These are phyloP conservation scores for Linum tenue DNA, from an alignment of 345 rosid species.

Conservation along the genomic window DNA sequence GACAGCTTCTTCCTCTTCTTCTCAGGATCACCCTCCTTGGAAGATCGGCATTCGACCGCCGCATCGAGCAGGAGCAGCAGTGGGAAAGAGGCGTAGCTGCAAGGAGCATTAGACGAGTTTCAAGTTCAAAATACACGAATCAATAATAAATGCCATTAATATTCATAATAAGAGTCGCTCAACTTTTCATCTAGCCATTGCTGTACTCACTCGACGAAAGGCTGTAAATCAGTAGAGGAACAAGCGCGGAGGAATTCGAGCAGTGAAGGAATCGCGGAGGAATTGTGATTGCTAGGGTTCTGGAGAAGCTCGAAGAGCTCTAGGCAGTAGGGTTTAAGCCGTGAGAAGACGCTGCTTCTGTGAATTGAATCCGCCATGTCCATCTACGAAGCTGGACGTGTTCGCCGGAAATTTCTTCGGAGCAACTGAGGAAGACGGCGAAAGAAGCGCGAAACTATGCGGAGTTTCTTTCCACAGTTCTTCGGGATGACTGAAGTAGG, in stretches of 20 bases:
- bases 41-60: conserved; percentile 50
- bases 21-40: conserved; percentile 18
- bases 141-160: neutral
- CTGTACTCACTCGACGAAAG: conserved; percentile 60
- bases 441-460: neutral
- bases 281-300: conserved; percentile 36
- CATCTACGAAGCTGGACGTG: neutral
- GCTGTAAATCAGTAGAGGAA: conserved; percentile 48
- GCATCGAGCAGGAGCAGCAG: conserved; percentile 74
- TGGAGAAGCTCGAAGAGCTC: conserved; percentile 60
- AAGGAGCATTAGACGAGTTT: conserved; percentile 1
- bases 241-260: conserved; percentile 43
- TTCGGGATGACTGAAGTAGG: neutral
- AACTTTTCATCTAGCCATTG: neutral
- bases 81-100: conserved; percentile 75
- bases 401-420: neutral
- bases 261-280: conserved; percentile 38
- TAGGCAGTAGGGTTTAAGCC: conserved; percentile 44
- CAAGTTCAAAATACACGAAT: neutral
- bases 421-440: neutral
- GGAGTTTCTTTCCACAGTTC: neutral
- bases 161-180: neutral
- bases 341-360: conserved; percentile 31
- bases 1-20: conserved; percentile 6
- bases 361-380: neutral